phyloP scores from a whole-genome alignment of 306 rosid species.

The Trichosanthes truncata region DNA sequence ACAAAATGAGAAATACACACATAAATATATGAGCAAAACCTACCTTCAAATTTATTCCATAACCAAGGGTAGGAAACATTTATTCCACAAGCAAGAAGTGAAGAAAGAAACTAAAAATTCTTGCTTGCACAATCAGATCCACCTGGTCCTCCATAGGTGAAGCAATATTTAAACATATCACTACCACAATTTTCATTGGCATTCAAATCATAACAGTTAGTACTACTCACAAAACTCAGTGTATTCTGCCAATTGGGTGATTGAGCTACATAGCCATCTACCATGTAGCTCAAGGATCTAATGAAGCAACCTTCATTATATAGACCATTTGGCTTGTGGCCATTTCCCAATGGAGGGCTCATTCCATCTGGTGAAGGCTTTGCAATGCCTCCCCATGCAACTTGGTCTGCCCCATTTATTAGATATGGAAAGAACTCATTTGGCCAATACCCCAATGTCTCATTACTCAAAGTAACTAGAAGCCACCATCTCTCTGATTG shows the following conservation, averaged over 20 bases:
- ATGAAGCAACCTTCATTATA: neutral
- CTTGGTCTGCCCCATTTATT: neutral
- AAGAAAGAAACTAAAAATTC: no score
- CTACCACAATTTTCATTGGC: neutral
- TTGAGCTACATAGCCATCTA: no score
- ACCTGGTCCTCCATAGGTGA: neutral
- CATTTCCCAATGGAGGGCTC: slow-evolving; percentile 17
- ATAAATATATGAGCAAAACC: no score
- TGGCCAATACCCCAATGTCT: slow-evolving; percentile 17
- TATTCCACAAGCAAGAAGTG: no score
- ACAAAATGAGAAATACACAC: no score
- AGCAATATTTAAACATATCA: neutral
- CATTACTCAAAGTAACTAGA: neutral
- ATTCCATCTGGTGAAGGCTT: neutral
- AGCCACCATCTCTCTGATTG: slow-evolving; percentile 18
- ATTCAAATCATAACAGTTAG: neutral
- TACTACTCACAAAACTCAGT: neutral
- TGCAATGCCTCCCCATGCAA: slow-evolving; percentile 18
- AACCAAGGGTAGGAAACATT: no score
- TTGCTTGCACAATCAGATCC: neutral
- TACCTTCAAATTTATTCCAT: no score
- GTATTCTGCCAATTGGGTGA: neutral
- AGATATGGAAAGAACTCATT: slow-evolving; percentile 8
- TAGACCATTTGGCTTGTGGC: neutral
- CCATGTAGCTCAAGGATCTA: neutral